Base-by-base conservation (phyloP, 805 yeast genomes). In the Helenozyma baotianmanensis region DNA sequence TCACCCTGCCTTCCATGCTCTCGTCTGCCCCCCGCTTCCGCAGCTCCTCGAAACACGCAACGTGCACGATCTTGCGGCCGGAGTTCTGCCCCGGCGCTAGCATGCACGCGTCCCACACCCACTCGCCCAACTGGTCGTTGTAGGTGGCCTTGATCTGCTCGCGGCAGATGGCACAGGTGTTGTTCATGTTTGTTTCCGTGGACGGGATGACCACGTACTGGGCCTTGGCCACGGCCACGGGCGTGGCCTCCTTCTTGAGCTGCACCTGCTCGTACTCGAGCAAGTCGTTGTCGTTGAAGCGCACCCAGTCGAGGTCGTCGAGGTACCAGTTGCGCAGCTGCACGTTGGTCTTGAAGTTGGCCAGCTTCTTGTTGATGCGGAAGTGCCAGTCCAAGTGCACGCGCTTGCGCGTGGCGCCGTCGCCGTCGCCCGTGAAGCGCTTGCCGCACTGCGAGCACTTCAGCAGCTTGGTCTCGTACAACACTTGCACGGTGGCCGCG, bases 371-470 rank as follows among this genome's bases (percentile, higher is more conserved):
- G 57, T 87, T 90, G 27, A 86, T 82, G 48, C 97, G 74, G 65
- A 87, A 88, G 64, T 90, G 97, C 97, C 97, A 90, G 58, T 90
- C 98, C 44, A 87, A 63, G 59, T 92, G 98, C 12, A 75, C 68
- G 32, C 80, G 47, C 36, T 64, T 74, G 38, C 74, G 73, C 29
- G 61, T 59, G 5, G 58, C 58, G 11, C 87, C 94, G 29, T 68
- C 73, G 2, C 58, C 62, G 22, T 79, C 74, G 33, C 73, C 72
- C 3, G 76, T 68, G 54, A 87, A 92, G 42, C 99, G 63, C 54
- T 85, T 85, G 15, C 97, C 94, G 62, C 98, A 92, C 13, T 80
- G 78, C 11, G 84, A 75, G 64, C 98, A 92, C 57, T 87, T 90
- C 41, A 82, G 74, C 3, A 92, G 78, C 47, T 80, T 75, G 17